Percentiles rank a stretch among this genome's conserved stretches.
These are phyloP conservation scores for Phytophthora multivora DNA, from an alignment of 352 stramenopile genomes.

Conservation along the genomic window DNA sequence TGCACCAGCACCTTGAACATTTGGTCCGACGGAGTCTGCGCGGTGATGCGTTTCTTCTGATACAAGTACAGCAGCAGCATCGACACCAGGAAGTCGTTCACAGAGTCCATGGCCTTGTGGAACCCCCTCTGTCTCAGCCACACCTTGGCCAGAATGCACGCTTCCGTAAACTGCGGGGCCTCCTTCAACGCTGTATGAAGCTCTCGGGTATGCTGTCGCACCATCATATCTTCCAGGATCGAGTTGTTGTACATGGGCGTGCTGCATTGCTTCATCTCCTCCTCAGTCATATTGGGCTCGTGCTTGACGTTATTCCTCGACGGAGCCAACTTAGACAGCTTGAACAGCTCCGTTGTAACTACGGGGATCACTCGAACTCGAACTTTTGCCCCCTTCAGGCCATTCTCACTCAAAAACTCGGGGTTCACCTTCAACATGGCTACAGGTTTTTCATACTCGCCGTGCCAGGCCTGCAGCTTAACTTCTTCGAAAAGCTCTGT, in stretches of 20 bases:
- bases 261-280: constrained; percentile 67
- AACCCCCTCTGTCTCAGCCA: constrained; percentile 88
- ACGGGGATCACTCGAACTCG: constrained; percentile 78
- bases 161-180: constrained; percentile 73
- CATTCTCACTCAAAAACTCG: constrained; percentile 41
- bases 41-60: constrained; percentile 69
- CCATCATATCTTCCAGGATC: constrained; percentile 91
- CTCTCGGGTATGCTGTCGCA: constrained; percentile 79
- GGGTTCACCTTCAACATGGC: constrained; percentile 55
- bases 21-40: constrained; percentile 75
- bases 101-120: constrained; percentile 69
- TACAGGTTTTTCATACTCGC: constrained; percentile 82
- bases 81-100: constrained; percentile 84
- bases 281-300: constrained; percentile 70
- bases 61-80: constrained; percentile 90
- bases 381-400: constrained; percentile 60
- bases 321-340: constrained; percentile 77
- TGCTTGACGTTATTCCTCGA: constrained; percentile 88
- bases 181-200: constrained; percentile 73
- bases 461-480: constrained; percentile 68
- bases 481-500: constrained; percentile 56
- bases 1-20: constrained; percentile 89
- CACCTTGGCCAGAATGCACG: constrained; percentile 86
- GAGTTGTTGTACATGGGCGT: constrained; percentile 92
- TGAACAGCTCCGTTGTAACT: constrained; percentile 74